Evolutionary conservation across 805 yeast genomes (phyloP), one percentile per base, ranked within the genome.

Genomic region (Cyberlindnera petersonii): DNA sequence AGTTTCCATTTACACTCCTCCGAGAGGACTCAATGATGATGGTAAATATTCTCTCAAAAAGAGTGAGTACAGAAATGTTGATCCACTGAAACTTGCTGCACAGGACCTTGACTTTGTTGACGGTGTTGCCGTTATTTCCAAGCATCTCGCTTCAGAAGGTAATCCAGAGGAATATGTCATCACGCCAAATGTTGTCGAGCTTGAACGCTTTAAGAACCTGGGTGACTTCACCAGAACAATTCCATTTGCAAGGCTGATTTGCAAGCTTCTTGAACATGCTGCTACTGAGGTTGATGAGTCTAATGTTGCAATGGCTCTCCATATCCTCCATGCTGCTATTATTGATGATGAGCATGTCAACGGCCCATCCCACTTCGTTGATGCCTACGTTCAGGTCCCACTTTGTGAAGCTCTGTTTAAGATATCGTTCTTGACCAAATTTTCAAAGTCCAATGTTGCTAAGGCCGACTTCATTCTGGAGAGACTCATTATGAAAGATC

Each of bases 11-110:
- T 85, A 69, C 51, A 70, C 71, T 22, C 76, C 86, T 7, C 93
- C 94, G 4, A 67, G 70, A 16, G 86, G 86, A 3, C 59, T 80
- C 29, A 69, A 69, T 26, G 91, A 82, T 52, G 72, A 75, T 43
- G 94, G 94, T 17, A 71, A 72, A 32, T 85, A 81, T 56, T 63
- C 74, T 18, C 63, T 85, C 50, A 82, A 77, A 46, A 64, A 69
- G 10, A 58, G 63, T 3, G 45, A 64, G 8, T 71, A 64, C 44
- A 59, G 66, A 9, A 56, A 60, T 3, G 60, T 83, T 39, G 93
- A 85, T 56, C 86, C 86, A 2, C 59, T 79, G 43, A 70, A 69
- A 47, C 51, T 72, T 15, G 64, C 65, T 44, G 77, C 73, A 28
- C 68, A 61, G 33, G 35, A 65, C 5, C 58, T 63, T 26, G 73